These are phyloP conservation scores for Lactarius sp. DNA, from an alignment of 768 basidiomycete species.

Conservation along the genomic window DNA sequence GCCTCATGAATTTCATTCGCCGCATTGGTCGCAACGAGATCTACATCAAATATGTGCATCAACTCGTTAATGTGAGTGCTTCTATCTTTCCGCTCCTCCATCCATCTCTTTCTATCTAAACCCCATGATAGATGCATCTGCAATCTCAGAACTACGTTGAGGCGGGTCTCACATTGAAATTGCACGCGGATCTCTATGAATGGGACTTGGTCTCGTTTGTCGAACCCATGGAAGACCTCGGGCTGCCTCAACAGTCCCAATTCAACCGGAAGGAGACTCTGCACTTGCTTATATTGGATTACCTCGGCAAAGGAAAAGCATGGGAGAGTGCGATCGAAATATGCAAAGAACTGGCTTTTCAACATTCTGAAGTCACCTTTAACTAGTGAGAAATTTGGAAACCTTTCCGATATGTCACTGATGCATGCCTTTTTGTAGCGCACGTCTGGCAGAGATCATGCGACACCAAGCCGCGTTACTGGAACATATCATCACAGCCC, in stretches of 20 bases:
- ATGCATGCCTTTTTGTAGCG: constrained; percentile 38
- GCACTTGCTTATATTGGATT: constrained; percentile 88
- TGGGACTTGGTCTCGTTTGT: constrained; percentile 84
- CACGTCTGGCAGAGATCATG: constrained; percentile 78
- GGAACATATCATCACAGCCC: constrained; percentile 79
- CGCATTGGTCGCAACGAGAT: constrained; percentile 90
- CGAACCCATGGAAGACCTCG: constrained; percentile 83
- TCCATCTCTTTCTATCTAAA: not conserved
- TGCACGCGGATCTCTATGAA: constrained; percentile 89
- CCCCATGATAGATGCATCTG: constrained; percentile 64
- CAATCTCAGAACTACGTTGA: constrained; percentile 89
- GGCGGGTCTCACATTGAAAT: constrained; percentile 86
- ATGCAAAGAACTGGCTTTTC: constrained; percentile 83
- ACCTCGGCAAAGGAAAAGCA: constrained; percentile 94
- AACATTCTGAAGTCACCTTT: constrained; percentile 87
- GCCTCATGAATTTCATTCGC: constrained; percentile 91
- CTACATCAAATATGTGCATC: constrained; percentile 94
- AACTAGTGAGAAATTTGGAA: constrained; percentile 61
- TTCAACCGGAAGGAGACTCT: constrained; percentile 94
- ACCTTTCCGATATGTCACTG: constrained; percentile 1
- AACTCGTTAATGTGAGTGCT: constrained; percentile 75
- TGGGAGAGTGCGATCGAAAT: constrained; percentile 94
- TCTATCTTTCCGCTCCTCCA: not conserved
- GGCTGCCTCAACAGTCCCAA: constrained; percentile 86
- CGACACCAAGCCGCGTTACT: constrained; percentile 82